Percentiles rank a stretch among this genome's conserved stretches.
Evolutionary conservation across 1,139 yeast species (phyloP).

Genomic region (Nakaseomyces delphensis): DNA sequence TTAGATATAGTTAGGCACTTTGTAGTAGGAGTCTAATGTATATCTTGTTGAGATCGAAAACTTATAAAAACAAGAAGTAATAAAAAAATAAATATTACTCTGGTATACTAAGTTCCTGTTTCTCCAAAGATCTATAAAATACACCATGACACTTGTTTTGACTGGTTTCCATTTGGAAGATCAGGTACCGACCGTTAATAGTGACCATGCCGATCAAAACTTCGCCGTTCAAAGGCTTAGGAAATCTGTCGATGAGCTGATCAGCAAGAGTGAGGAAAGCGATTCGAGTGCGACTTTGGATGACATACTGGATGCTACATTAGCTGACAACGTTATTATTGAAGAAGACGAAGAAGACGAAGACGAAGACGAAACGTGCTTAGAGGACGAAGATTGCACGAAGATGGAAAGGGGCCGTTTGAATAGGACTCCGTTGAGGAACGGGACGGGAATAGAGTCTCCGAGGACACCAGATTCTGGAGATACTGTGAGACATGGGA

Average conservation of each 20-base stretch:
- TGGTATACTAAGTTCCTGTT: too few species aligned
- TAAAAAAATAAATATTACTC: neutral
- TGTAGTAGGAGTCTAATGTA: too few species aligned
- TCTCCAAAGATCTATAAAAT: too few species aligned
- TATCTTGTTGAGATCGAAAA: too few species aligned
- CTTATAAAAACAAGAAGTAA: too few species aligned
- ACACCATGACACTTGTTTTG: neutral
- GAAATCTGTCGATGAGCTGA: neutral
- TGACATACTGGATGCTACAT: conserved; percentile 1
- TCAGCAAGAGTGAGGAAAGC: neutral
- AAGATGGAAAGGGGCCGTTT: neutral
- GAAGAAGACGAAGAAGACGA: conserved; percentile 3
- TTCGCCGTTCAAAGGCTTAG: too few species aligned
- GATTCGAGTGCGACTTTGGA: neutral
- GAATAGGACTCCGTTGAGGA: conserved; percentile 2
- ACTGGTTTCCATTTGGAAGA: neutral
- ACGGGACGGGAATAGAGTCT: neutral
- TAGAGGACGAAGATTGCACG: neutral
- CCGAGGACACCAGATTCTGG: conserved; percentile 2
- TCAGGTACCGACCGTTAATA: neutral
- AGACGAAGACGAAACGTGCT: neutral
- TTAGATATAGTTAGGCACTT: too few species aligned
- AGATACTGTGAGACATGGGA: neutral
- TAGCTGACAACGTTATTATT: conserved; percentile 1
- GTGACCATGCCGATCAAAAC: neutral